Base-by-base conservation (phyloP, 768 basidiomycete genomes). In the Leucocoprinus birnbaumii region DNA sequence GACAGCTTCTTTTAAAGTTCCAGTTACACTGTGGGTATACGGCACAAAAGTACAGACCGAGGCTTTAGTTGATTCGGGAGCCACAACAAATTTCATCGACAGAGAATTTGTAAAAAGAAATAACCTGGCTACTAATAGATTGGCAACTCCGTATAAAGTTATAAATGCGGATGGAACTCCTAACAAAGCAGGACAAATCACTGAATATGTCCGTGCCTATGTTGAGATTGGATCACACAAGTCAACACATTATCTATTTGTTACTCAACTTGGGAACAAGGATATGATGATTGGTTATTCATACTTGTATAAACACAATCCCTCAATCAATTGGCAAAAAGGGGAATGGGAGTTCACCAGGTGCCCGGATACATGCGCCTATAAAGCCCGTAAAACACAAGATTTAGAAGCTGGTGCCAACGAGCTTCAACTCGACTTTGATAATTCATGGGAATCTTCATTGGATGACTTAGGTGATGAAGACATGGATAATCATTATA, bases 21-120 rank as follows among this genome's bases (percentile, higher is more conserved):
- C 42, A 43, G 42, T 43, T 43, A 43, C n/a, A 43, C 42, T 43
- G 5, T 43, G 42, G 42, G 42, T 43, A 43, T 43, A 43, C 18
- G n/a, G 42, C 5, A 43, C 5, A n/a, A 43, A 43, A 43, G 42
- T 43, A 22, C n/a, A 43, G 42, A 43, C 42, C 42, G n/a, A 43
- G 42, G 42, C 42, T 43, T 43, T 43, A 43, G 42, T 43, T 22
- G 21, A 43, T 43, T 43, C n/a, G 42, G 42, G 42, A 43, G 42
- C 42, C 18, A 43, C 42, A 7, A 43, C 42, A 43, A 43, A 35
- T 14, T 35, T 35, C 34, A 14, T 35, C 34, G 34, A 35, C 34
- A 35, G 34, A 35, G 34, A 7, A 7, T 6, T 35, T 35, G 34
- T 35, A 35, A 14, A 35, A 35, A 35, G 14, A 7, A 35, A 35